Evolutionary conservation across 345 rosid species (phyloP).

Genomic region (Corchorus olitorius): DNA sequence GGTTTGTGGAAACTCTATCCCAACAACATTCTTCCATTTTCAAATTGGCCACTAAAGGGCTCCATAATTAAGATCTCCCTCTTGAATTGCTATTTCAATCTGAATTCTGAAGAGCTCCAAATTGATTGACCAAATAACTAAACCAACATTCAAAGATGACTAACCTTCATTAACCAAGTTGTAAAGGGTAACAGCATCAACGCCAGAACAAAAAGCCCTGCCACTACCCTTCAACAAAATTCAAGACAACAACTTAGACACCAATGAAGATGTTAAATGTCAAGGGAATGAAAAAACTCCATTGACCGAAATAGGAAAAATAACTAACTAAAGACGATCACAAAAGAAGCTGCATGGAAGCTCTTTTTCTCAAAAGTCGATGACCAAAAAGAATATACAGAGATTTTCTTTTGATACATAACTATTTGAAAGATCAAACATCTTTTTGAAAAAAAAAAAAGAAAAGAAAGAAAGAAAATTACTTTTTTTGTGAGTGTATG

Average conservation of each 20-base stretch:
- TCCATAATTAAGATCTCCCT: constrained; percentile 9
- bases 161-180: constrained; percentile 64
- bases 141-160: neutral
- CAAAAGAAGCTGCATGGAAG: neutral
- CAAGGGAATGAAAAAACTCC: constrained; percentile 9
- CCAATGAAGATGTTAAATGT: constrained; percentile 3
- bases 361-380: neutral
- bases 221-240: constrained; percentile 72
- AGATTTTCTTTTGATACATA: neutral
- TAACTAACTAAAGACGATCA: neutral
- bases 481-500: neutral
- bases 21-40: neutral
- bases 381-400: neutral
- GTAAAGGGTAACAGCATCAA: constrained; percentile 66
- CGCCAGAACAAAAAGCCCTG: constrained; percentile 85
- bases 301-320: neutral
- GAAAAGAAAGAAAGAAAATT: neutral
- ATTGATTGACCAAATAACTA: neutral
- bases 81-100: neutral
- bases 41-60: constrained; percentile 6
- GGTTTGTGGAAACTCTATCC: neutral
- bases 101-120: neutral
- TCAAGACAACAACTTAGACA: constrained; percentile 39
- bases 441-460: neutral
- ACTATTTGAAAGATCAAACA: neutral